These are phyloP conservation scores for Tolypocladium tundrense DNA, from an alignment of 2,329 filamentous ascomycete genomes.

Conservation along the genomic window DNA sequence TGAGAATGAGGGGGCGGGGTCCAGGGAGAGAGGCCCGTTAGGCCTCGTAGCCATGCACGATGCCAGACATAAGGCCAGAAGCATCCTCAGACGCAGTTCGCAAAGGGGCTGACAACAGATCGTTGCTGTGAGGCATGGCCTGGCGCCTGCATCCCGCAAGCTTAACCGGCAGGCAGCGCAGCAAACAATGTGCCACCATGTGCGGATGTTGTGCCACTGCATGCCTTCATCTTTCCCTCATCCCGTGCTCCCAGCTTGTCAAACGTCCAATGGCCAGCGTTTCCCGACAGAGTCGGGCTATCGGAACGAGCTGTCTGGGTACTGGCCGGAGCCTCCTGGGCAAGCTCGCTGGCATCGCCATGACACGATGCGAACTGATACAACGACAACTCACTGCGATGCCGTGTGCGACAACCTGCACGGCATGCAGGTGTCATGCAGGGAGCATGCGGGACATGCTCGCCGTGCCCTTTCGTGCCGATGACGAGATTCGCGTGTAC, in stretches of 20 bases:
- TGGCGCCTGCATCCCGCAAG: neutral
- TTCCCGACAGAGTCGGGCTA: neutral
- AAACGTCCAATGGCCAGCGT: neutral
- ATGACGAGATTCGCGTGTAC: neutral
- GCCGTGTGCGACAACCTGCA: neutral
- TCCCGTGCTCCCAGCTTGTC: neutral
- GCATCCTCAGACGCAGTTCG: neutral
- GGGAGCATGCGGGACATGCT: neutral
- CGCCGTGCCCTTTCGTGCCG: neutral
- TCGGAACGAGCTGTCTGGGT: neutral
- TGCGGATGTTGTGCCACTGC: neutral
- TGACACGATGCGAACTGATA: neutral
- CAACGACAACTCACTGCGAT: neutral
- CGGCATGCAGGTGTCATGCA: neutral
- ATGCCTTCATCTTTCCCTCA: neutral
- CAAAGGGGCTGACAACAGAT: neutral
- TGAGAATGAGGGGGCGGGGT: neutral
- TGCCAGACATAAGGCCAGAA: neutral
- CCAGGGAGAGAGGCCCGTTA: no score
- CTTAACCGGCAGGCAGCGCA: neutral
- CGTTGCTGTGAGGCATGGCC: neutral
- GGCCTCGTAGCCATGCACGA: no score
- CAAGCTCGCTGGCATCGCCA: neutral
- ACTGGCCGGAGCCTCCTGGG: neutral
- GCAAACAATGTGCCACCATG: neutral